Percentiles rank a stretch among this genome's conserved stretches.
These are phyloP conservation scores for Alternaria longipes DNA, from an alignment of 2,329 filamentous ascomycete genomes.

Conservation along the genomic window DNA sequence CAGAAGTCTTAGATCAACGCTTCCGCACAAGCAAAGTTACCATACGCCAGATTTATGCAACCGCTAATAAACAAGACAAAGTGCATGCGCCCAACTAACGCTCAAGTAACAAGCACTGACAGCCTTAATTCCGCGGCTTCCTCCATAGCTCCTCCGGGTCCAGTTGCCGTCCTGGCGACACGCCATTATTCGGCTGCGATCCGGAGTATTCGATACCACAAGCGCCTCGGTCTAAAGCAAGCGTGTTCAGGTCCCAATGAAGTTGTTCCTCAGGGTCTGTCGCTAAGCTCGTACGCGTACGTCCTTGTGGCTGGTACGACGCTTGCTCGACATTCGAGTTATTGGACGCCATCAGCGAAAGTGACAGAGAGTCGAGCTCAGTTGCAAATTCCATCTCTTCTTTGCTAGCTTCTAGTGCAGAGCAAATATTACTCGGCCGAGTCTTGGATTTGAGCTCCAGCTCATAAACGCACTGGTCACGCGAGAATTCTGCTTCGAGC, in stretches of 20 bases:
- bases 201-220: conserved; percentile 45
- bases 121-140: conserved; percentile 27
- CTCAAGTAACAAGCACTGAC: background rate
- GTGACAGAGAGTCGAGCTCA: conserved; percentile 43
- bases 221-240: conserved; percentile 43
- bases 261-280: conserved; percentile 47
- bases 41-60: conserved; percentile 19
- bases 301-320: conserved; percentile 20
- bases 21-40: background rate
- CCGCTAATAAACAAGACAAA: conserved; percentile 17
- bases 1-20: background rate
- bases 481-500: conserved; percentile 39
- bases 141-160: conserved; percentile 39
- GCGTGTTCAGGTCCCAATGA: conserved; percentile 47
- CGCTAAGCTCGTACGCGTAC: conserved; percentile 37
- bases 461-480: conserved; percentile 39
- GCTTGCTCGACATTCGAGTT: conserved; percentile 15
- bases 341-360: conserved; percentile 40
- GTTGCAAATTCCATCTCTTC: conserved; percentile 45
- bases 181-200: conserved; percentile 19
- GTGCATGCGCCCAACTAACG: background rate
- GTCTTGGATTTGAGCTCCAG: conserved; percentile 34
- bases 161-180: conserved; percentile 20
- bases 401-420: conserved; percentile 39
- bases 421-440: conserved; percentile 44